A percentile compares a stretch with the other conserved stretches of the same genome.
phyloP scores from a whole-genome alignment of 2,329 filamentous ascomycete species.

The Botrytis fragariae region DNA sequence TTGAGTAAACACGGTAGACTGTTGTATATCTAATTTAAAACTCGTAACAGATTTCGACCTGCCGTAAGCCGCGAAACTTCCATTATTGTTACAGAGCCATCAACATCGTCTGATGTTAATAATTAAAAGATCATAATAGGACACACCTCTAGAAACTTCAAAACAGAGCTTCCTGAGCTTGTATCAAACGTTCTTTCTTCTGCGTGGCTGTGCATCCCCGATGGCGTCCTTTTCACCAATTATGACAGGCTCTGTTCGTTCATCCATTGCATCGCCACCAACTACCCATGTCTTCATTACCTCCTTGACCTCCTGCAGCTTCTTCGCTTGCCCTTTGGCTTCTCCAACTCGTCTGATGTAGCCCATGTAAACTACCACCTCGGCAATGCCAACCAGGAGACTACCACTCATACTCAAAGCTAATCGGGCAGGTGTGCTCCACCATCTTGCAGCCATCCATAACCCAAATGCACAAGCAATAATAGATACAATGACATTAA shows the following conservation, averaged over 20 bases:
- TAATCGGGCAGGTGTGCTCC: constrained; percentile 67
- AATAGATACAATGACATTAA: constrained; percentile 88
- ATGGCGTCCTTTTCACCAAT: constrained; percentile 6
- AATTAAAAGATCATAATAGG: neutral
- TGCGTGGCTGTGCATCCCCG: constrained; percentile 15
- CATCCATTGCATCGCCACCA: constrained; percentile 40
- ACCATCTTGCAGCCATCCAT: constrained; percentile 76
- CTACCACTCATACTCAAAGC: constrained; percentile 70
- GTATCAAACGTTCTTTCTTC: constrained; percentile 15
- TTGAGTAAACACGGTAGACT: neutral
- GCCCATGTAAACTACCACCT: constrained; percentile 73
- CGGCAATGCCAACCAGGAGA: constrained; percentile 67
- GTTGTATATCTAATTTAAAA: constrained; percentile 7
- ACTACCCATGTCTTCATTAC: constrained; percentile 72
- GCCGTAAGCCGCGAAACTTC: neutral
- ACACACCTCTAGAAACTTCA: neutral
- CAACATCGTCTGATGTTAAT: neutral
- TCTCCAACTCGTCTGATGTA: constrained; percentile 71
- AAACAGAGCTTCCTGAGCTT: neutral
- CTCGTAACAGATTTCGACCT: neutral
- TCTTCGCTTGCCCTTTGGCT: constrained; percentile 61
- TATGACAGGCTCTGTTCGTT: constrained; percentile 8
- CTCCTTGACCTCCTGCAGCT: constrained; percentile 62
- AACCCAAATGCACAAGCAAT: constrained; percentile 73
- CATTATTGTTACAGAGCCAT: neutral